phyloP scores from a whole-genome alignment of 768 basidiomycete species.

The Termitomyces bulborhizus region DNA sequence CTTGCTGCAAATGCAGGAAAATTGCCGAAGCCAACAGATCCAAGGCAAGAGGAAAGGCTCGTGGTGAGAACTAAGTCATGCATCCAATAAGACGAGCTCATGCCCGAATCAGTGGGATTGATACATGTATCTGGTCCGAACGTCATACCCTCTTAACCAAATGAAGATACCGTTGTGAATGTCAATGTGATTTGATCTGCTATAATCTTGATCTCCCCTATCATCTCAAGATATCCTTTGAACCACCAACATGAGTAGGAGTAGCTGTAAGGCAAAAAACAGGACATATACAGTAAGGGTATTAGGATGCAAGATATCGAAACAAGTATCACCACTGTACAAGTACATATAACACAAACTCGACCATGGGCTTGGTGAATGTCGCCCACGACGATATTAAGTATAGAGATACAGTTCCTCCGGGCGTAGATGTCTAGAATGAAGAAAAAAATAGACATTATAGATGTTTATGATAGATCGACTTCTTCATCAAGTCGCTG shows the following conservation, averaged over 20 bases:
- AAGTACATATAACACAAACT: constrained; percentile 16
- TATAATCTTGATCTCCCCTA: neutral
- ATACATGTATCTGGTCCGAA: neutral
- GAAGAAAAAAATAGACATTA: constrained; percentile 5
- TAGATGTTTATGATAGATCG: constrained; percentile 18
- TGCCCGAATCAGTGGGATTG: constrained; percentile 16
- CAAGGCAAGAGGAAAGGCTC: constrained; percentile 23
- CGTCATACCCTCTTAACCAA: neutral
- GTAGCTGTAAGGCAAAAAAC: neutral
- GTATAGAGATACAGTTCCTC: constrained; percentile 18
- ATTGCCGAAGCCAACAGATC: constrained; percentile 28
- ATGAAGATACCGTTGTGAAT: neutral
- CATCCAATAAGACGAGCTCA: constrained; percentile 10
- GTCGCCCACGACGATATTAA: constrained; percentile 13
- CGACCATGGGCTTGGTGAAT: constrained; percentile 12
- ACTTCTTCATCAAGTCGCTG: constrained; percentile 40
- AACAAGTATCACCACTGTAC: constrained; percentile 14
- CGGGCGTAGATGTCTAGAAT: constrained; percentile 10
- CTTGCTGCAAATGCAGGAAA: constrained; percentile 37
- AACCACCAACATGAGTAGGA: neutral
- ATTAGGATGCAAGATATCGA: constrained; percentile 15
- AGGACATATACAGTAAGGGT: constrained; percentile 15
- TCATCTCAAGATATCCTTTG: neutral
- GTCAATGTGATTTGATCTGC: neutral
- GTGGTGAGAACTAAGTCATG: constrained; percentile 17